Evolutionary conservation across 148 eudicot genomes (phyloP), one percentile per base, ranked within the genome.

Genomic region (Rhododendron williamsianum): DNA sequence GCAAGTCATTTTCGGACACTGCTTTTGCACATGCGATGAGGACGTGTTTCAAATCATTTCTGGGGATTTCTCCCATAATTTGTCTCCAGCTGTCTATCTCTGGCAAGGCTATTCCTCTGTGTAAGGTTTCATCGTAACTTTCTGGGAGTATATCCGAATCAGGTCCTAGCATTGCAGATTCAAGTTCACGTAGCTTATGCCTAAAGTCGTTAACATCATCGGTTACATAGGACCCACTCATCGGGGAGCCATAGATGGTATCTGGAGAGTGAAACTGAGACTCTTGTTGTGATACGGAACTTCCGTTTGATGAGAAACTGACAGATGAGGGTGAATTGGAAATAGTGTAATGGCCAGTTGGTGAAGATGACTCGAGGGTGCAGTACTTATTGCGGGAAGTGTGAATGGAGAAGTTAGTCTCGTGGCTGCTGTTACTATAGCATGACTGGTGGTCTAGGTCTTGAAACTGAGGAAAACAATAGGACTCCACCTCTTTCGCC

Each of bases 311-410:
- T 52, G 89, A 81, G 87, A 90, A 90, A 88, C 81, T 81, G 83
- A 89, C 41, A 80, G 86, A 83, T 25, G 91, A 86, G 3, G 91
- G 71, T 35, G 86, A 90, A 71, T 82, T 86, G 36, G 84, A 82
- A 60, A 87, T 46, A 23, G 85, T 38, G 83, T 60, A 88, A 63
- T 76, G 77, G 23, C 91, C 89, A 4, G 86, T 76, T 35, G 88
- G 87, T 35, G 92, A 69, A 36, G 91, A 92, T 46, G 92, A 90
- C 43, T 92, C 93, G 77, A 92, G 86, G 19, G 92, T 90, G 78
- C 76, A 83, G 82, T 89, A 89, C 63, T 67, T 88, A 23, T 86
- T 87, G 13, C 81, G 56, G 51, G 82, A 85, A 43, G 79, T 56
- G 49, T 83, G 78, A 72, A 35, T 80, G 1, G 89, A 84, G 58